phyloP scores from a whole-genome alignment of 345 rosid genomes.

The Lenwebbia sp. region DNA sequence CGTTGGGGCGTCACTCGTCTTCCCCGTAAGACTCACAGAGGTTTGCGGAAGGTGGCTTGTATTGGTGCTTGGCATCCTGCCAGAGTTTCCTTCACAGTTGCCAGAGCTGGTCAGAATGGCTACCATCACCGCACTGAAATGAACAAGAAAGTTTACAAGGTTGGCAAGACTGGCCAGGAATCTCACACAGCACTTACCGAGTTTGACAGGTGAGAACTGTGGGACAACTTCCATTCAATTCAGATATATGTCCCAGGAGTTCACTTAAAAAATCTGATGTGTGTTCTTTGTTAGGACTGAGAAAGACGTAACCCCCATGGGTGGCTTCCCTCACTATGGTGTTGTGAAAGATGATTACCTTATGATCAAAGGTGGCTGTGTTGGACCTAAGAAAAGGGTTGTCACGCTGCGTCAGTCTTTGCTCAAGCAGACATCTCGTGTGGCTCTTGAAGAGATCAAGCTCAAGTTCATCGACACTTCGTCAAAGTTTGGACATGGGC shows the following conservation, averaged over 20 bases:
- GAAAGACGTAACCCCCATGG: conserved; percentile 68
- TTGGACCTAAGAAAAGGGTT: conserved; percentile 86
- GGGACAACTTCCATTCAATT: background rate
- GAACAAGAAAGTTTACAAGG: conserved; percentile 1
- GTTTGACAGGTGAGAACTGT: conserved; percentile 49
- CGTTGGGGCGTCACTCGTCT: conserved; percentile 93
- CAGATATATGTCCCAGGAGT: background rate
- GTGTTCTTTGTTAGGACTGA: conserved; percentile 44
- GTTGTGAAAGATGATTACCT: conserved; percentile 60
- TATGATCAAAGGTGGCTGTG: conserved; percentile 79
- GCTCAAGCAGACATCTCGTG: conserved; percentile 64
- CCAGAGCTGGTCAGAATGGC: conserved; percentile 54
- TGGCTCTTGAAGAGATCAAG: conserved; percentile 54
- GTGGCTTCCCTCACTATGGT: conserved; percentile 84
- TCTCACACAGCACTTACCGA: conserved; percentile 59
- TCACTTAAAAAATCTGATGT: background rate
- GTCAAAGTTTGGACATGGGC: conserved; percentile 55
- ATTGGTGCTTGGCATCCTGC: conserved; percentile 97
- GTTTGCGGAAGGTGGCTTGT: conserved; percentile 91
- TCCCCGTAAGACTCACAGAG: conserved; percentile 86
- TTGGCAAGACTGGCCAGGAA: conserved; percentile 59
- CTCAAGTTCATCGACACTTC: conserved; percentile 71
- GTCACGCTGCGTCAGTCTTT: conserved; percentile 63
- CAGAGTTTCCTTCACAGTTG: conserved; percentile 80
- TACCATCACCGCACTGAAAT: conserved; percentile 2